phyloP scores from a whole-genome alignment of 805 yeast genomes.

The Metschnikowia gelsemii region DNA sequence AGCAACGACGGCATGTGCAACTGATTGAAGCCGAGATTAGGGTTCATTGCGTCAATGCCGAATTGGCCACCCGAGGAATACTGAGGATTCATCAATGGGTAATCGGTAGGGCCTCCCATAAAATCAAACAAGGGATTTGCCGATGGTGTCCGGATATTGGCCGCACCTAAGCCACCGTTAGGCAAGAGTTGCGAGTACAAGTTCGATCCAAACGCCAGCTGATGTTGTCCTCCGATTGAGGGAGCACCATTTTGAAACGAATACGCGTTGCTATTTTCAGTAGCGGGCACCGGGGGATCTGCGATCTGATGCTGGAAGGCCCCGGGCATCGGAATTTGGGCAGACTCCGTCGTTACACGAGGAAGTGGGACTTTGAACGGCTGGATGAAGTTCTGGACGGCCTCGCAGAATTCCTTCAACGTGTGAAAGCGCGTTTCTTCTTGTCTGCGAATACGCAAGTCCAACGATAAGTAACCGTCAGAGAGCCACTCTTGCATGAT shows the following conservation, averaged over 20 bases:
- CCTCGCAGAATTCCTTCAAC: conserved; percentile 52
- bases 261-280: no score
- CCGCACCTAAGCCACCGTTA: conserved; percentile 28
- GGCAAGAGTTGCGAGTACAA: conserved; percentile 34
- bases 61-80: conserved; percentile 26
- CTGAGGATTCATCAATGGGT: conserved; percentile 23
- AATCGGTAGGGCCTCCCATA: conserved; percentile 18
- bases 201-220: conserved; percentile 13
- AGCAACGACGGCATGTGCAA: conserved; percentile 36
- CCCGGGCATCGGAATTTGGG: conserved; percentile 5
- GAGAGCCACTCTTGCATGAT: conserved; percentile 79
- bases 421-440: conserved; percentile 52
- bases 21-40: conserved; percentile 16
- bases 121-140: conserved; percentile 20
- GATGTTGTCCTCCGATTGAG: conserved; percentile 8
- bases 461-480: conserved; percentile 55
- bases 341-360: conserved; percentile 12
- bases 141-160: conserved; percentile 25
- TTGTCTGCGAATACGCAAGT: conserved; percentile 56
- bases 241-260: conserved; percentile 7
- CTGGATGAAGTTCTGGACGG: conserved; percentile 46
- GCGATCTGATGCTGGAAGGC: conserved; percentile 6
- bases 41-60: conserved; percentile 26
- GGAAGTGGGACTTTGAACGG: conserved; percentile 68
- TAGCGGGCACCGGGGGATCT: conserved; percentile 6